Evolutionary conservation across 1,284 basidiomycete species (phyloP), one percentile per base, ranked within the genome.

Genomic region (Amylostereum areolatum): DNA sequence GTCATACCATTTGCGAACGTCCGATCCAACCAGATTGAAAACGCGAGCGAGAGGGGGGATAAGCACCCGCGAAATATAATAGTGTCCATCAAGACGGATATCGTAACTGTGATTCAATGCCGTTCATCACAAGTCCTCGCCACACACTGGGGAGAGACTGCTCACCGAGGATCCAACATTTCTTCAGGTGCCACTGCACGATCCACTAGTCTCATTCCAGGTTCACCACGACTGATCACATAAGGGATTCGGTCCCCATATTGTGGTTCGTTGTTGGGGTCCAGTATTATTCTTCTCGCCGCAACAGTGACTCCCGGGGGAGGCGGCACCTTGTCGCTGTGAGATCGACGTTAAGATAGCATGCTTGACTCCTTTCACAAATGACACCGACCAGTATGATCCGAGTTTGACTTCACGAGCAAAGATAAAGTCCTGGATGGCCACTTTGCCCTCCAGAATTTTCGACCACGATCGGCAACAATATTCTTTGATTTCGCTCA

Each of bases 201-300:
- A 56, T 97, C 91, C 24, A 91, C 86, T 10, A 98, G 75, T 46
- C 85, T 78, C 1, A 79, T 68, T 1, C 83, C 77, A 0, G 82
- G 79, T 35, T 78, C 75, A 2, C 90, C 86, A 43, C 83, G 66
- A 10, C 77, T 72, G 49, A 99, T 90, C 39, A 98, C 80, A 64
- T 97, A 98, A 0, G 94, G 92, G 2, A 98, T 81, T 28, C 96
- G 83, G 62, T 99, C 95, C 11, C 89, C 92, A 59, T 97, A 95
- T 59, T 95, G 92, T 1, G 89, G 79, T 62, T 97, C 93, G 52
- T 86, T 80, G 29, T 85, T 80, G 1, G 84, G 83, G 64, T 98
- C 96, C 42, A 81, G 66, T 24, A 87, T 62, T 66, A 89, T 80
- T 47, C 81, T 77, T 37, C 86, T 78, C 12, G 89, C 86, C 3